Evolutionary conservation across 495 filamentous ascomycete genomes (phyloP), one percentile per base, ranked within the genome.

Genomic region (Penicillium verhagenii): DNA sequence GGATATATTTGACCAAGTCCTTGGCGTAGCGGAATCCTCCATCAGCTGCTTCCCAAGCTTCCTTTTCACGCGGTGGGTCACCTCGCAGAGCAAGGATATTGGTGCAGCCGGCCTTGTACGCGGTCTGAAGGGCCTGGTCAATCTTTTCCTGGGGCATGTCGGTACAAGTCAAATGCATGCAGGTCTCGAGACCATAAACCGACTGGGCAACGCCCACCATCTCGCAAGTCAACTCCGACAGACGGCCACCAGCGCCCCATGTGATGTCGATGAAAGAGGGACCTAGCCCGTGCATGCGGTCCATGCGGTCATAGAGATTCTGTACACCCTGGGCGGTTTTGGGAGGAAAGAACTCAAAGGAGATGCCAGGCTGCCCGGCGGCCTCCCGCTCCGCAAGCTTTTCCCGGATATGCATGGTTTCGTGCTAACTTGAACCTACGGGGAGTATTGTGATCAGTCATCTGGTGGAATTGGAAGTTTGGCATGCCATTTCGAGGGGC

Each of bases 311-410:
- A 76, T 99, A 99, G 51, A 99, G 84, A 69, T 99, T 99, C 78
- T 97, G 95, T 8, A 99, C 93, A 82, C 95, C 95, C 80, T 87
- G 70, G 1, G 94, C 93, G 1, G 95, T 99, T 76, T 99, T 99
- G n/a, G 95, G 95, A 42, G 95, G 93, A 74, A 97, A 99, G 80
- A 96, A 99, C 75, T 99, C 95, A 71, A 99, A 99, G 25, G 95
- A 97, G 81, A 97, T 96, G 50, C 89, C 90, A 44, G 92, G 86
- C 59, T 84, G 82, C 67, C 83, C 83, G 55, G 86, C 81, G 56
- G 78, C 77, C 63, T 90, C 80, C 75, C 90, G 88, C 64, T 93
- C 89, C 57, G 87, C 82, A 58, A 99, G 79, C 81, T 96, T 97
- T 57, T 95, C 87, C 51, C 82, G 88, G 80, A 99, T 92, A 79